Evolutionary conservation across 2,329 filamentous ascomycete genomes (phyloP).

Genomic region (Plenodomus lindquistii): DNA sequence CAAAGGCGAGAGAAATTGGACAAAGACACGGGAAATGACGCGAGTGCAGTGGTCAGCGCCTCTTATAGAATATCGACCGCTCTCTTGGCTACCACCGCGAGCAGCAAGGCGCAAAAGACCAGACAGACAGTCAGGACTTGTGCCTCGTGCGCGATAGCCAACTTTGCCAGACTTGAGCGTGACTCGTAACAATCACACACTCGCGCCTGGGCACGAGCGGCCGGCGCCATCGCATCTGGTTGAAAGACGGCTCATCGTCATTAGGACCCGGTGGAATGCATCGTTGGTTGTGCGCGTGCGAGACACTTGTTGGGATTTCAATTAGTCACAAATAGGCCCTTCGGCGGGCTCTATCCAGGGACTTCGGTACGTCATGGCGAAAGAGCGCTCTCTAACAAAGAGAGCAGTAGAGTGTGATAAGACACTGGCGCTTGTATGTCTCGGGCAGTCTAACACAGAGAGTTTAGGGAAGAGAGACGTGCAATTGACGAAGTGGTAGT

Average conservation of each 20-base stretch:
- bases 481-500: background rate
- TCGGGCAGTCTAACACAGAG: background rate
- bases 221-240: conserved; percentile 19
- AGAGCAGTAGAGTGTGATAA: conserved; percentile 5
- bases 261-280: conserved; percentile 10
- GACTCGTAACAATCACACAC: conserved; percentile 22
- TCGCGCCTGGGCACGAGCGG: conserved; percentile 29
- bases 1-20: conserved; percentile 10
- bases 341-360: conserved; percentile 20
- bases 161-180: conserved; percentile 28
- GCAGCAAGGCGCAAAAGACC: conserved; percentile 14
- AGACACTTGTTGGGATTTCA: conserved; percentile 22
- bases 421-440: background rate
- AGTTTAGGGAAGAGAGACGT: background rate
- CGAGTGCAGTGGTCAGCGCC: conserved; percentile 11
- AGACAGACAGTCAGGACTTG: conserved; percentile 10
- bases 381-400: background rate
- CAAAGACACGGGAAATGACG: conserved; percentile 18
- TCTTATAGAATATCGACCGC: conserved; percentile 15
- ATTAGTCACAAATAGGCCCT: conserved; percentile 28
- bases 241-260: conserved; percentile 9
- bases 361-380: background rate
- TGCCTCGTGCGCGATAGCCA: conserved; percentile 11
- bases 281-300: conserved; percentile 16
- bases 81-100: conserved; percentile 18